Evolutionary conservation across 257 asterid species (phyloP), one percentile per base, ranked within the genome.

Genomic region (Lantana camara): DNA sequence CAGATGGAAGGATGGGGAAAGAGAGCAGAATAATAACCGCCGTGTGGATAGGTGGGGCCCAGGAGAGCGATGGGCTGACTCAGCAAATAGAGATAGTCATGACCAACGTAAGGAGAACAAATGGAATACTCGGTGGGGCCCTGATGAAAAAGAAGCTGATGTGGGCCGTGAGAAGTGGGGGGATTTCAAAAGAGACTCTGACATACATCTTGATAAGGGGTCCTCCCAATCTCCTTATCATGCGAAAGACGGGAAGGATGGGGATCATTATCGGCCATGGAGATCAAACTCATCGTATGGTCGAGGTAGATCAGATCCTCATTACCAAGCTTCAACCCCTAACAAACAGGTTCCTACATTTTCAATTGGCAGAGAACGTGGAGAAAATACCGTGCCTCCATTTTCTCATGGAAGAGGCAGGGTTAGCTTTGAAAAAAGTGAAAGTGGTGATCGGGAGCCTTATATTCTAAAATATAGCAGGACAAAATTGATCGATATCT

Each of bases 121-220:
- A 74, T 94, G 99, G 99, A 94, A 77, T 72, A 72, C 89, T 7
- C 94, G 96, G 15, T 94, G 98, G 98, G 98, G 98, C 21, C 96
- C 85, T 50, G 89, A 77, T 78, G 85, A 78, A 60, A 90, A 86
- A 79, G 91, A 85, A 67, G 45, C 68, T 16, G 83, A 81, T 58
- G 51, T 54, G 50, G 68, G 58, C 60, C 87, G 74, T 73, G 97
- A 90, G 74, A 93, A 83, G 82, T 80, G 86, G 97, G 81, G 82
- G 44, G 95, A 82, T 50, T 48, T 82, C 48, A 78, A 63, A 74
- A 93, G 81, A 69, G 96, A 82, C 62, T 76, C 76, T 60, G 96
- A 83, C 50, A 27, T 53, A 49, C 54, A 69, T 56, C 76, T 68
- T 63, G 99, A 90, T 41, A 90, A 85, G 71, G 92, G 71, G 46